Conservation (phyloP, 2,329 filamentous ascomycete species). For the Aspergillus phoenicis region DNA sequence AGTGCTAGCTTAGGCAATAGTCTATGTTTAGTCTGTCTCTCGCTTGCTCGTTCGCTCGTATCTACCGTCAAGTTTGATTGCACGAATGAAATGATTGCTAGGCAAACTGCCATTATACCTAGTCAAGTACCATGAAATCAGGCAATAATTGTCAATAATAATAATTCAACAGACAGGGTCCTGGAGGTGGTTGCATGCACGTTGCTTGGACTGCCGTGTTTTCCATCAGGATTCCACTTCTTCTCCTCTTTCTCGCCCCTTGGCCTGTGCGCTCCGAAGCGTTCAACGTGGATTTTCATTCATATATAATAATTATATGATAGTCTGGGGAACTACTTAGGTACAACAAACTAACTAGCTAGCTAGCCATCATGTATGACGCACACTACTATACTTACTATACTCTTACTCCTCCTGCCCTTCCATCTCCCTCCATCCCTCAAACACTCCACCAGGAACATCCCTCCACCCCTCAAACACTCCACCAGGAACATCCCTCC, state of each 20-base stretch:
- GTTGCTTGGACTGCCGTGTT: no score
- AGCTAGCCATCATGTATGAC: no score
- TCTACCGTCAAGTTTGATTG: not conserved
- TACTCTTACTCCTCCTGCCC: slow-evolving; percentile 22
- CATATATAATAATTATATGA: no score
- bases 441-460: slow-evolving; percentile 30
- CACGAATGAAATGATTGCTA: not conserved
- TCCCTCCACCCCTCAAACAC: slow-evolving; percentile 68
- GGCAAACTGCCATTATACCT: not conserved
- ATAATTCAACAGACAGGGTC: no score
- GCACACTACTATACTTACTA: no score
- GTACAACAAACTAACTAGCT: no score
- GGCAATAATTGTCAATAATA: not conserved
- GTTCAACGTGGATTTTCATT: no score
- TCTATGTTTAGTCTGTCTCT: not conserved
- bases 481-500: slow-evolving; percentile 53
- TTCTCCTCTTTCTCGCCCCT: no score
- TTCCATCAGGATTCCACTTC: no score
- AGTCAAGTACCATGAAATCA: not conserved
- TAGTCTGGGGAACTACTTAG: no score
- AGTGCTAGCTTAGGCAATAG: not conserved
- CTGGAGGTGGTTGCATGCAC: no score
- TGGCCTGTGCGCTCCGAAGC: no score
- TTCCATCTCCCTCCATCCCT: slow-evolving; percentile 39
- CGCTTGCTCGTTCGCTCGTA: not conserved